Evolutionary conservation across 2,329 filamentous ascomycete genomes (phyloP).

Genomic region (Simplicillium sp.): DNA sequence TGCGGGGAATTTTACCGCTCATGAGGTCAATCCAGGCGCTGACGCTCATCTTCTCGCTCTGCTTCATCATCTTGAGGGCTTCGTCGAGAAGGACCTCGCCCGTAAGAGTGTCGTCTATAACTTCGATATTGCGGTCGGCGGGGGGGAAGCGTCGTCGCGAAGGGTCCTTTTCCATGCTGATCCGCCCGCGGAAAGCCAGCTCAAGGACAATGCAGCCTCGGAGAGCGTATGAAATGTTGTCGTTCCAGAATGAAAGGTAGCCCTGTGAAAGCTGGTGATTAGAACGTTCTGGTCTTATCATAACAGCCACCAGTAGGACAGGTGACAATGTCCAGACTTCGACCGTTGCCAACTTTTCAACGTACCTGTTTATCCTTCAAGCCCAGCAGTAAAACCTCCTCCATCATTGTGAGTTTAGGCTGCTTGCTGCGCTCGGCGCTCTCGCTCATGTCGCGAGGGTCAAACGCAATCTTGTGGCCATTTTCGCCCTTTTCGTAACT

Average conservation of each 20-base stretch:
- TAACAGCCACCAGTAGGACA: background rate
- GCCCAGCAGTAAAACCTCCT: constrained; percentile 90
- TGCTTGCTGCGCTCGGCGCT: constrained; percentile 94
- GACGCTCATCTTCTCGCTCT: constrained; percentile 99
- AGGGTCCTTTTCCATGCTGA: constrained; percentile 98
- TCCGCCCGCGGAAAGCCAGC: constrained; percentile 86
- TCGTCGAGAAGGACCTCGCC: constrained; percentile 96
- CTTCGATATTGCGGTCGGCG: constrained; percentile 89
- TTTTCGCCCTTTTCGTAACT: constrained; percentile 89
- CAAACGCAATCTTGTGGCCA: constrained; percentile 97
- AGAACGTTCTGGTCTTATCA: background rate
- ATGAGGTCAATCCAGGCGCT: constrained; percentile 98
- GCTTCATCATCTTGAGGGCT: constrained; percentile 99
- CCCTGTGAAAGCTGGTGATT: constrained; percentile 46
- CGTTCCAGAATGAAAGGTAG: constrained; percentile 99
- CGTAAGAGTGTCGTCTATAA: constrained; percentile 91
- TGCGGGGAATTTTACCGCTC: constrained; percentile 62
- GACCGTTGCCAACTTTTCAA: constrained; percentile 2
- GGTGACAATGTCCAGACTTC: no score
- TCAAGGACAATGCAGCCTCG: constrained; percentile 98
- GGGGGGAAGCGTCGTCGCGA: constrained; percentile 85
- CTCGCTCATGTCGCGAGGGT: constrained; percentile 94
- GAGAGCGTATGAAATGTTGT: constrained; percentile 97
- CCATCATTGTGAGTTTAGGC: constrained; percentile 97
- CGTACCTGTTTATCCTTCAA: constrained; percentile 97